Conservation (phyloP, 1,139 yeast genomes). For the Hyphopichia fennica region DNA sequence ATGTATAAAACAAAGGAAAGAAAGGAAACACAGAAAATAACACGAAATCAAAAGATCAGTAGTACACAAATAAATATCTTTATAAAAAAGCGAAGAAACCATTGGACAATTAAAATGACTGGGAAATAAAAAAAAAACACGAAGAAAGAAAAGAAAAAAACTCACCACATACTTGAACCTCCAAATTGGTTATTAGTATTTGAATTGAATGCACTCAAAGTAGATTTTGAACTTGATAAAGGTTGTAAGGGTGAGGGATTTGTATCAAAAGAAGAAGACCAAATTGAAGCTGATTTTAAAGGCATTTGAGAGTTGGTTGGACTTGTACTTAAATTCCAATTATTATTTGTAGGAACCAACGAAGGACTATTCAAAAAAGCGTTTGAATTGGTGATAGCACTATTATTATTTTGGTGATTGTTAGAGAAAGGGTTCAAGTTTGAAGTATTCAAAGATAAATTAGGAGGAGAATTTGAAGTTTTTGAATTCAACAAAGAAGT, state of each 20-base stretch:
- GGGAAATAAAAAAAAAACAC: background rate
- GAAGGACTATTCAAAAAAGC: constrained; percentile 18
- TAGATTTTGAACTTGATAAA: constrained; percentile 4
- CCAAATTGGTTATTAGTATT: constrained; percentile 10
- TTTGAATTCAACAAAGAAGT: constrained; percentile 19
- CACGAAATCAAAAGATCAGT: too few species aligned
- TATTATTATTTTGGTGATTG: constrained; percentile 3
- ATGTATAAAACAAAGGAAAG: background rate
- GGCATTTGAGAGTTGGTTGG: constrained; percentile 2
- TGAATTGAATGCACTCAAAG: constrained; percentile 1
- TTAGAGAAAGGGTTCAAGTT: constrained; percentile 10
- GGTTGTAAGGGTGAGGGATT: constrained; percentile 2
- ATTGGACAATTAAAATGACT: background rate
- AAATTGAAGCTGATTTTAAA: constrained; percentile 11
- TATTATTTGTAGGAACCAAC: constrained; percentile 10
- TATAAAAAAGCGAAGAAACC: background rate
- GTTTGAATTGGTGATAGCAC: constrained; percentile 8
- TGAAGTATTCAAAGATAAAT: constrained; percentile 19
- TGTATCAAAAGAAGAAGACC: constrained; percentile 12
- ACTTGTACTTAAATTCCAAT: constrained; percentile 1
- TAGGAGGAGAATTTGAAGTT: constrained; percentile 23
- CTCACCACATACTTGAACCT: constrained; percentile 15
- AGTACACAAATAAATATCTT: background rate
- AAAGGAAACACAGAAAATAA: background rate
- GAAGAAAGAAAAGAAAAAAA: background rate